Percentiles rank a stretch among this genome's conserved stretches.
These are phyloP conservation scores for Lachancea thermotolerans DNA, from an alignment of 805 yeast species.

Conservation along the genomic window DNA sequence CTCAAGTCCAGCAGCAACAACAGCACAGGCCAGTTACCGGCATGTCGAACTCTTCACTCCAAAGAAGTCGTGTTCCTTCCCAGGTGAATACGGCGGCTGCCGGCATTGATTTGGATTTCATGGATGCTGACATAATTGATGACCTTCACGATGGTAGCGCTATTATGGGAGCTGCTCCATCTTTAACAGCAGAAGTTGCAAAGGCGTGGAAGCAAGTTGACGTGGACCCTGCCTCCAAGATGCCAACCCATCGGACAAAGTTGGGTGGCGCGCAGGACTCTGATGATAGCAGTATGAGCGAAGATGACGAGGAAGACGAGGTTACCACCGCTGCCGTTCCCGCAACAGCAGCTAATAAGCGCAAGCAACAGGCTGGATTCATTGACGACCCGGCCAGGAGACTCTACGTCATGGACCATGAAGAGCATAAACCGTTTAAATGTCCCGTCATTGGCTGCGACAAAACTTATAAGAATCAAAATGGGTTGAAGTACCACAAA, in stretches of 20 bases:
- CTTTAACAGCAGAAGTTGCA: background rate
- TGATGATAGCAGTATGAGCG: conserved; percentile 14
- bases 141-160: conserved; percentile 8
- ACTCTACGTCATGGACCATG: conserved; percentile 83
- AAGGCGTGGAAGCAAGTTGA: conserved; percentile 8
- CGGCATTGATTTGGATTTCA: conserved; percentile 19
- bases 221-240: background rate
- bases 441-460: conserved; percentile 99
- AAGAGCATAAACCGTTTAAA: conserved; percentile 89
- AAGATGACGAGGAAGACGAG: conserved; percentile 20
- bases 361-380: conserved; percentile 47
- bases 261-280: conserved; percentile 4
- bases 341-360: conserved; percentile 5
- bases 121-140: conserved; percentile 19
- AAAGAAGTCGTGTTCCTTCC: conserved; percentile 3
- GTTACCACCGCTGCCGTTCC: conserved; percentile 7
- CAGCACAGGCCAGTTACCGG: conserved; percentile 3
- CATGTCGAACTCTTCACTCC: background rate
- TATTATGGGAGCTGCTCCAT: conserved; percentile 7
- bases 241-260: conserved; percentile 3
- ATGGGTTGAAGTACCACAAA: conserved; percentile 92
- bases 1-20: conserved; percentile 8
- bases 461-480: conserved; percentile 94
- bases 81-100: conserved; percentile 10
- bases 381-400: conserved; percentile 97